Percentiles rank a stretch among this genome's conserved stretches.
Evolutionary conservation across 768 basidiomycete genomes (phyloP).

Genomic region (Podaxis sp.): DNA sequence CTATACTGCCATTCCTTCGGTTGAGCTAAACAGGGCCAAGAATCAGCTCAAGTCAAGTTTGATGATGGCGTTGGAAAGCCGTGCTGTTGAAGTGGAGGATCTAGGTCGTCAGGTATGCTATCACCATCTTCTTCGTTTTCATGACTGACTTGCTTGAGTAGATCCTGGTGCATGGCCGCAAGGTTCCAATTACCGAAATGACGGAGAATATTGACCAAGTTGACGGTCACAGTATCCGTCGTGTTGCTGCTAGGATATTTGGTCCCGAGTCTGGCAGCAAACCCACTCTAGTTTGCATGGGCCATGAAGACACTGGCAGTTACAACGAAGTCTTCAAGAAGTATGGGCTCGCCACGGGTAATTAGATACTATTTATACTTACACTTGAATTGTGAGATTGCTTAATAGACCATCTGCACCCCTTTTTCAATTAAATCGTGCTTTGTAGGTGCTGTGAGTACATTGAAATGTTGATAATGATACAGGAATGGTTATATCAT

Average conservation of each 20-base stretch:
- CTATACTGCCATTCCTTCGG: conserved; percentile 57
- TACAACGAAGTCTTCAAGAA: conserved; percentile 60
- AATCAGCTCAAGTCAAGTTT: conserved; percentile 92
- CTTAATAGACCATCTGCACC: background rate
- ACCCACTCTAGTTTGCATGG: conserved; percentile 82
- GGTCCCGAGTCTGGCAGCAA: conserved; percentile 56
- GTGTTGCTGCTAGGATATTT: conserved; percentile 75
- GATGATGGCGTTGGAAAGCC: conserved; percentile 92
- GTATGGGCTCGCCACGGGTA: conserved; percentile 53
- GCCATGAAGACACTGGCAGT: conserved; percentile 70
- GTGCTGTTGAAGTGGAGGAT: conserved; percentile 82
- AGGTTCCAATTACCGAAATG: conserved; percentile 89
- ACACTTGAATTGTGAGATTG: background rate
- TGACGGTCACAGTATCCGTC: conserved; percentile 61
- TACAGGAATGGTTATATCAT: background rate
- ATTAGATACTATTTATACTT: conserved; percentile 7
- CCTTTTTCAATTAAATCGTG: background rate
- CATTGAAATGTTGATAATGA: background rate
- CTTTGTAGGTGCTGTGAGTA: background rate
- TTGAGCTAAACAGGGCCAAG: conserved; percentile 82
- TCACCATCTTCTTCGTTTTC: background rate
- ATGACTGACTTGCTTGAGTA: conserved; percentile 22
- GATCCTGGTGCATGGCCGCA: conserved; percentile 84
- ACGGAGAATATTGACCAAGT: conserved; percentile 79
- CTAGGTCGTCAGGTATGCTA: conserved; percentile 75